These are phyloP conservation scores for Hemisphaericaspora xylofermentans DNA, from an alignment of 1,139 yeast species.

Conservation along the genomic window DNA sequence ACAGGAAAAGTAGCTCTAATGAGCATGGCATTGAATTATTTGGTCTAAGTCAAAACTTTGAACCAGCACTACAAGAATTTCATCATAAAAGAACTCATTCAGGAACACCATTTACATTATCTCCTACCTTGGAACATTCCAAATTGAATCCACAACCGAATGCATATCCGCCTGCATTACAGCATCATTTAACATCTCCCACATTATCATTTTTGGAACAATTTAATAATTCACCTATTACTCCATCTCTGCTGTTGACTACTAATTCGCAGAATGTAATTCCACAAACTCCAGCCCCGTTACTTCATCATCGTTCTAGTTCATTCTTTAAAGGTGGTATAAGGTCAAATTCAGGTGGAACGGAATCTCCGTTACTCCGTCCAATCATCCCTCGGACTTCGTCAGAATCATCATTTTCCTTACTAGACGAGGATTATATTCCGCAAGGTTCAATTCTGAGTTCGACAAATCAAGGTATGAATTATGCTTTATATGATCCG, in stretches of 20 bases:
- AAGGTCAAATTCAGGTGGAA: conserved; percentile 36
- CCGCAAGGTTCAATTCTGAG: conserved; percentile 24
- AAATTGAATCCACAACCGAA: conserved; percentile 17
- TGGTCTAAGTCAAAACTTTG: conserved; percentile 26
- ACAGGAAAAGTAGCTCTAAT: conserved; percentile 45
- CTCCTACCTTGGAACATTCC: conserved; percentile 42
- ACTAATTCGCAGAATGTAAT: neutral
- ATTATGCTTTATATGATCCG: conserved; percentile 73
- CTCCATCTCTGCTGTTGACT: conserved; percentile 9
- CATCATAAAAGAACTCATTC: conserved; percentile 36
- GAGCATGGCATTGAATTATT: conserved; percentile 47
- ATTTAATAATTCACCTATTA: conserved; percentile 7
- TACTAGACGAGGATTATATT: conserved; percentile 47
- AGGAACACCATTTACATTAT: conserved; percentile 50
- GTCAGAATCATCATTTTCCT: conserved; percentile 56
- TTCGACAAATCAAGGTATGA: conserved; percentile 11
- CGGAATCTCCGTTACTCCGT: conserved; percentile 50
- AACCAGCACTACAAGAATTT: conserved; percentile 32
- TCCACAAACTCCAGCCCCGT: neutral
- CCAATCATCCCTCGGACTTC: conserved; percentile 50
- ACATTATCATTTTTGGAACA: conserved; percentile 14
- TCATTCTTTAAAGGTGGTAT: conserved; percentile 15
- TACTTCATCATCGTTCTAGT: conserved; percentile 10
- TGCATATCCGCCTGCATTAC: conserved; percentile 7
- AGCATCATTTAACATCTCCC: conserved; percentile 10